Evolutionary conservation across 2,329 filamentous ascomycete genomes (phyloP), one percentile per base, ranked within the genome.

Genomic region (Ceratocystis papillata): DNA sequence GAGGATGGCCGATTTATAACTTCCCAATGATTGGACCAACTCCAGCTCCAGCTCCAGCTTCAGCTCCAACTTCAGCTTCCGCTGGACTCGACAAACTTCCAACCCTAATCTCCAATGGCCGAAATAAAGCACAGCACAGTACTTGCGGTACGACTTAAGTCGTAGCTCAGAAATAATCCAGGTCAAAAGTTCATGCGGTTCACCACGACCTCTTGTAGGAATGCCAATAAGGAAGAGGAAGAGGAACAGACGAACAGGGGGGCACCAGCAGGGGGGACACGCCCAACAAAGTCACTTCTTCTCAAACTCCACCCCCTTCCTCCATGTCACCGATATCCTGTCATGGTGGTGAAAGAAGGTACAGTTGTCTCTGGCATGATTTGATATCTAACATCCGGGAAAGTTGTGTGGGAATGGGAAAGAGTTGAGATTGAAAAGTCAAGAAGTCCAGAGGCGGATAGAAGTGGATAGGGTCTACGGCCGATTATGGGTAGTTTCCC

Each of bases 1-100:
- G 53, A 37, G 28, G 53, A 59, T 33, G 28, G 44, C 25, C 22
- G 37, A 30, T 46, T 63, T 63, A 59, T 59, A 59, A 37, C 28
- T 8, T 59, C 2, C 15, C 17, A 22, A 33, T 59, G 53, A 37
- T 37, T 59, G 53, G 53, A 59, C 28, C 28, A 37, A 41, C 37
- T 12, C 37, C 37, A 41, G 37, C 37, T 41, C 28, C 28, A 37
- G 12, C 37, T 41, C 3, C 37, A 41, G 37, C 2, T 41, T 12
- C 37, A 41, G 37, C 37, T 41, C 10, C 37, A 41, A 41, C 37
- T 10, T 41, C 37, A 41, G 37, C 37, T 12, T 41, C 37, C 37
- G 28, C 28, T 59, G 17, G 53, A 59, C 53, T 59, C 53, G 28
- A 59, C 28, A 59, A 33, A 6, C 30, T 30, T 59, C 10, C 10